These are phyloP conservation scores for Chlorella sp. DNA, from an alignment of 139 green algal species.

Conservation along the genomic window DNA sequence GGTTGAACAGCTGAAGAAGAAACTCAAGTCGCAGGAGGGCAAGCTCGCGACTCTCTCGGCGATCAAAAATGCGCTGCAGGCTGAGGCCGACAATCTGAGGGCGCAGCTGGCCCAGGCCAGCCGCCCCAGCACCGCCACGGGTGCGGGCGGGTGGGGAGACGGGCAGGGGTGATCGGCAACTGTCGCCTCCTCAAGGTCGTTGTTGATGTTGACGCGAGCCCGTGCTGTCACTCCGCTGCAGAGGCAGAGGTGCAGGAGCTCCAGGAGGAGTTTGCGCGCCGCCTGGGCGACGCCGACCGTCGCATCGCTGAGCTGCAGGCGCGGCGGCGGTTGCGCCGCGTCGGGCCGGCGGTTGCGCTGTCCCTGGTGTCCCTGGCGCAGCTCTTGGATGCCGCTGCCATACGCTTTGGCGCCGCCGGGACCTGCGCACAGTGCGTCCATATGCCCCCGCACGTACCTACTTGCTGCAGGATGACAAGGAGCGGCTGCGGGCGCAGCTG, in stretches of 20 bases:
- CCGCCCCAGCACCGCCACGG: conserved; percentile 7
- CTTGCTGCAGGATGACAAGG: conserved; percentile 58
- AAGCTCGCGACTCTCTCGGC: conserved; percentile 86
- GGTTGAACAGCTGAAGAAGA: conserved; percentile 14
- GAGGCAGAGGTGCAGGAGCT: conserved; percentile 56
- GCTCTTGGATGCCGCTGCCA: no score
- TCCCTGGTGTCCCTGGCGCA: no score
- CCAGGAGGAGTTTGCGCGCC: conserved; percentile 81
- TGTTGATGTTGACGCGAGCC: no score
- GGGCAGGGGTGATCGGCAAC: no score
- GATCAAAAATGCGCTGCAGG: conserved; percentile 82
- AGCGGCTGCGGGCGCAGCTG: conserved; percentile 43
- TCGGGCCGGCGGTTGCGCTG: no score
- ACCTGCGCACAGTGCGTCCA: no score
- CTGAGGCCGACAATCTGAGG: conserved; percentile 79
- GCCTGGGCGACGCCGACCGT: conserved; percentile 62
- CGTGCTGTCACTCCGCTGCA: neutral
- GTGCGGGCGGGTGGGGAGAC: no score
- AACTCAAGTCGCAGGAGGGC: conserved; percentile 73
- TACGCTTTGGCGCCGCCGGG: no score
- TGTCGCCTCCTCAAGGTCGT: no score
- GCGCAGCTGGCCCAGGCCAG: conserved; percentile 39
- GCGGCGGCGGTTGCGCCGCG: no score
- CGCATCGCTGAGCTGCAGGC: conserved; percentile 53
- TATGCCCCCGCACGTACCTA: neutral